Percentiles rank a stretch among this genome's conserved stretches.
These are phyloP conservation scores for Podospora sp. DNA, from an alignment of 495 filamentous ascomycete species.

Conservation along the genomic window DNA sequence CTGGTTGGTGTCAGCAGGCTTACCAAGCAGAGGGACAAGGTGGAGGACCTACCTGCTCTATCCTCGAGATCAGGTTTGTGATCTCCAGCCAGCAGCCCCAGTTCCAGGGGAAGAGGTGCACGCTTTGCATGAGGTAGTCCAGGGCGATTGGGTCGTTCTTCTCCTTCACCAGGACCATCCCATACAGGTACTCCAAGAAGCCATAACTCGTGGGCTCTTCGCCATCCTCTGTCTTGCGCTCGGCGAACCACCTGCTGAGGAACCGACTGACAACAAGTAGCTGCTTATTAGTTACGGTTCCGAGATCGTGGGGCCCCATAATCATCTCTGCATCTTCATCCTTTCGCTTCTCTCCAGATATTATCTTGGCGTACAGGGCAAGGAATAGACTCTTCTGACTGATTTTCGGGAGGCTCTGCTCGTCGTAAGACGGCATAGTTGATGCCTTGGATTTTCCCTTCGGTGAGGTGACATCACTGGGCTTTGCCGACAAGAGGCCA, in stretches of 20 bases:
- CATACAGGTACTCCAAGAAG: conserved; percentile 90
- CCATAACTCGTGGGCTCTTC: conserved; percentile 69
- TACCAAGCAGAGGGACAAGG: neutral
- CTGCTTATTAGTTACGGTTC: conserved; percentile 80
- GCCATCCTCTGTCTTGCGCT: conserved; percentile 61
- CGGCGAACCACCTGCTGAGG: conserved; percentile 74
- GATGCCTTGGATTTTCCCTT: conserved; percentile 43
- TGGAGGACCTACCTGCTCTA: conserved; percentile 71
- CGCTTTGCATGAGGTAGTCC: conserved; percentile 79
- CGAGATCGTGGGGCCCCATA: conserved; percentile 87
- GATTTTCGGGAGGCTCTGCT: conserved; percentile 45
- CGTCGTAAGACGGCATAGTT: conserved; percentile 4
- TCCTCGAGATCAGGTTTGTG: conserved; percentile 67
- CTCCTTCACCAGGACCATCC: conserved; percentile 83
- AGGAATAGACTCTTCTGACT: conserved; percentile 94
- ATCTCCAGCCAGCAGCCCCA: conserved; percentile 98
- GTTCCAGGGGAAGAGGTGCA: conserved; percentile 85
- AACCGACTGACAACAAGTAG: conserved; percentile 71
- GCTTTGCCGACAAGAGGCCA: conserved; percentile 56
- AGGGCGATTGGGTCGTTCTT: conserved; percentile 85
- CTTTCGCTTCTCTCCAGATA: conserved; percentile 93
- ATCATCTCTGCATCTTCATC: conserved; percentile 98
- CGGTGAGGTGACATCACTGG: conserved; percentile 47
- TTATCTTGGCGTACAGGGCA: conserved; percentile 85
- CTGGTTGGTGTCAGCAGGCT: conserved; percentile 34